Base-by-base conservation (phyloP, 1,284 basidiomycete genomes). In the Ganoderma lucidum region DNA sequence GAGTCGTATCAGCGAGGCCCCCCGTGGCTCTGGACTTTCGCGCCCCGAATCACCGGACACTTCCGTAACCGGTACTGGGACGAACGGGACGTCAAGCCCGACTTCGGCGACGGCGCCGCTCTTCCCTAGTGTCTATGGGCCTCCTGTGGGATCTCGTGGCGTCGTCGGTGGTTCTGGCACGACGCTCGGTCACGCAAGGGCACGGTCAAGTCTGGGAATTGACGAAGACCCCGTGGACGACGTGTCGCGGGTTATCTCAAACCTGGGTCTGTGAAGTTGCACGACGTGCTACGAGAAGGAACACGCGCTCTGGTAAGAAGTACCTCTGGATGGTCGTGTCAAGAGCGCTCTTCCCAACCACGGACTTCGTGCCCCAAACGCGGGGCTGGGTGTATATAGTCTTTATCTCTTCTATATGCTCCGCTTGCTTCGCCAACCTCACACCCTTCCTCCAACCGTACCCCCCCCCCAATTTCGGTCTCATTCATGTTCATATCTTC, bases 91-190 rank as follows among this genome's bases (percentile, higher is more conserved):
- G 68, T 92, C 91, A 42, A 92, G 91, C 75, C 92, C 93, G 32
- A 88, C 87, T 14, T 93, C 91, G 42, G 88, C 84, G 30, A 92
- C 90, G 12, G 90, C 90, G 15, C 93, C 93, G 58, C 90, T 88
- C 12, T 95, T 95, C 83, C 93, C 93, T 10, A 94, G 92, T 74
- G 93, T 95, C 14, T 94, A 94, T 76, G 91, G 87, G 0, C 88
- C 89, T 4, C 86, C 88, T 19, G 79, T 83, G 45, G 82, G 85
- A 51, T 76, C 81, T 37, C 81, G 86, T 62, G 83, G 85, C 48
- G 82, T 85, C 8, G 83, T 87, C 41, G 83, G 86, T 10, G 73
- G 75, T 35, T 67, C 74, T 67, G 70, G 75, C 67, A 67, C 72
- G 28, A 70, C 69, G 39, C 71, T 78, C 58, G 76, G 76, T 66